Conservation (phyloP, 129 eudicot species). For the Dittrichia graveolens region DNA sequence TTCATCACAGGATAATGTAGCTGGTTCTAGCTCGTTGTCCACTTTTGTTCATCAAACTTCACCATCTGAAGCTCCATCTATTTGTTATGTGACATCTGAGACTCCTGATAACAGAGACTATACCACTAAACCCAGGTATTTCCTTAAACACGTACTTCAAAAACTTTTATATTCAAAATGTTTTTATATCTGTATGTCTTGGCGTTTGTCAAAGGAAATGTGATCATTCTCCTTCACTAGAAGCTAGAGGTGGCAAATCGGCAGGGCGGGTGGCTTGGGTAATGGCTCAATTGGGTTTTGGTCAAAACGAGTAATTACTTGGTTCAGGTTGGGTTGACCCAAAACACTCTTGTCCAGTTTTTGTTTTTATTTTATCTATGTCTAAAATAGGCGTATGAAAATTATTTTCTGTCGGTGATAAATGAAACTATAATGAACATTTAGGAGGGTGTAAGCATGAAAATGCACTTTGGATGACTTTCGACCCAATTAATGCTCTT, state of each 20-base stretch:
- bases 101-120: slow-evolving; percentile 27
- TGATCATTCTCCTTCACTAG: neutral
- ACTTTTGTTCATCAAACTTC: slow-evolving; percentile 32
- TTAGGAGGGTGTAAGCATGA: neutral
- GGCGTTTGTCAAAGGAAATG: neutral
- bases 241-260: neutral
- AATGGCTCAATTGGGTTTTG: neutral
- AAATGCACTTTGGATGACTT: neutral
- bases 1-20: slow-evolving; percentile 38
- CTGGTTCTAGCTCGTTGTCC: slow-evolving; percentile 36
- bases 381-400: neutral
- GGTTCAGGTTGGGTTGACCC: neutral
- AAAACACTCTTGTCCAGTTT: neutral
- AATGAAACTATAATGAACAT: neutral
- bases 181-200: neutral
- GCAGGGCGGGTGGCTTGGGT: slow-evolving; percentile 1
- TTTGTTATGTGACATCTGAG: slow-evolving; percentile 22
- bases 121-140: slow-evolving; percentile 45
- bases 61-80: slow-evolving; percentile 28
- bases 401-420: neutral
- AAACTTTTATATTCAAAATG: slow-evolving; percentile 1
- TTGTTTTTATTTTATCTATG: neutral
- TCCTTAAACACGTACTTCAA: slow-evolving; percentile 12
- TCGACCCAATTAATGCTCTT: neutral
- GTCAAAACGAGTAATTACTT: slow-evolving; percentile 2